These are phyloP conservation scores for Chytriomyces hyalinus DNA, from an alignment of 192 early-diverging fungal genomes.

Conservation along the genomic window DNA sequence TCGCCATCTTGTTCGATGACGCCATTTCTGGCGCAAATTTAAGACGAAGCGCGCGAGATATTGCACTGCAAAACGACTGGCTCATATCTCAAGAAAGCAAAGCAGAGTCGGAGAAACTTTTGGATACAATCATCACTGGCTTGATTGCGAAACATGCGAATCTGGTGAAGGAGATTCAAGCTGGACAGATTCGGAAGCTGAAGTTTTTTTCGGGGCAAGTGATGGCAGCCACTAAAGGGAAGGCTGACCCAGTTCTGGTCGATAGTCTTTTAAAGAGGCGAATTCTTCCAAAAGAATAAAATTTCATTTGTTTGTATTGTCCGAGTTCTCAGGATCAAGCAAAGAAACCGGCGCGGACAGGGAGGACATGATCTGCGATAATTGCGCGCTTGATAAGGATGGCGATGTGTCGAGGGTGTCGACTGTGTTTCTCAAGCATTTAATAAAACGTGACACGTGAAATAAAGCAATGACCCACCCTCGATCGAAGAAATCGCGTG, in stretches of 20 bases:
- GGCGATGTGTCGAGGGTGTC: background rate
- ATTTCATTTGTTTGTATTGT: background rate
- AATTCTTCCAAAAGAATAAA: background rate
- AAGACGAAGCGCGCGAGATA: constrained; percentile 54
- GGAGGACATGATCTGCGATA: background rate
- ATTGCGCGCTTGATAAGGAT: background rate
- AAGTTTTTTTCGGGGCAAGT: constrained; percentile 85
- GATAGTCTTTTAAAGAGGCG: constrained; percentile 60
- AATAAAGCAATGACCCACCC: background rate
- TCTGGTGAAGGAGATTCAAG: constrained; percentile 58
- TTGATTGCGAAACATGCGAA: constrained; percentile 34
- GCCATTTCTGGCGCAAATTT: constrained; percentile 63
- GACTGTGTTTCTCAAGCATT: background rate
- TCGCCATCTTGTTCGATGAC: constrained; percentile 73
- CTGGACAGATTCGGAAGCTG: constrained; percentile 70
- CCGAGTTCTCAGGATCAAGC: background rate
- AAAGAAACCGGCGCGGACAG: background rate
- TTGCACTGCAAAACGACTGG: constrained; percentile 37
- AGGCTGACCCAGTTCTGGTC: constrained; percentile 74
- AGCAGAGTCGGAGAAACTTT: constrained; percentile 2
- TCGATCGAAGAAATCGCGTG: background rate
- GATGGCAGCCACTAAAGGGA: constrained; percentile 79
- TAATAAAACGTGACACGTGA: background rate
- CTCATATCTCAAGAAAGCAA: background rate
- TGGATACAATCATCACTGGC: constrained; percentile 47